Evolutionary conservation across 768 basidiomycete species (phyloP), one percentile per base, ranked within the genome.

Genomic region (Mycena vitilis): DNA sequence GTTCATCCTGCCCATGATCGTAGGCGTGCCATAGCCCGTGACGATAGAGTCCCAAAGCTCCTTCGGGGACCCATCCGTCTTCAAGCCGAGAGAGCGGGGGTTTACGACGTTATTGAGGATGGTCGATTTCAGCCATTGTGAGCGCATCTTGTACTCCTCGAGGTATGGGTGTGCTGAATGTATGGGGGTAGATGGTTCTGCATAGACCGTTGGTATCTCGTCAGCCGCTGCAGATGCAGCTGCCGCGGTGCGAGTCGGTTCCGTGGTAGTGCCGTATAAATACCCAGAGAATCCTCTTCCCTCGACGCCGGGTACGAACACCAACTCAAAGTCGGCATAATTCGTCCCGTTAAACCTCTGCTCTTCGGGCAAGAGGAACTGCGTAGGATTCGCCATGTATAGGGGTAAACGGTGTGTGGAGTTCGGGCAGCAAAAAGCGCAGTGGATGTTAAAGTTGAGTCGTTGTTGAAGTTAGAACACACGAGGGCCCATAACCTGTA

Each of bases 401-500:
- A 53, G 52, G 52, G 52, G 52, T 53, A 53, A 53, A 53, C 52
- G 52, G 52, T 36, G 52, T 53, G 13, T 4, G 9, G 20, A 53
- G 9, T 36, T 53, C 52, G 18, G 30, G 52, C 52, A 36, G 52
- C 52, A 53, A 53, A 40, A 18, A 52, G 52, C 25, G 34, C 52
- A 53, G 49, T 51, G 49, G 49, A 23, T 10, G 22, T 22, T 16
- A 51, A 12, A 18, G 9, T 51, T 53, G 52, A 53, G 52, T 53
- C 52, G 30, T 53, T 53, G 13, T 16, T 6, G 52, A 20, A 48
- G 34, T 53, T 36, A 30, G 36, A 53, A 53, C 52, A 53, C 52
- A 15, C 52, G 52, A n/a, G 34, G 52, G 52, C 52, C 52, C 52
- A 53, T 53, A 53, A 53, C 52, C 30, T 53, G 25, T 53, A 34